phyloP scores from a whole-genome alignment of 306 rosid genomes.

The Albizia julibrissin region DNA sequence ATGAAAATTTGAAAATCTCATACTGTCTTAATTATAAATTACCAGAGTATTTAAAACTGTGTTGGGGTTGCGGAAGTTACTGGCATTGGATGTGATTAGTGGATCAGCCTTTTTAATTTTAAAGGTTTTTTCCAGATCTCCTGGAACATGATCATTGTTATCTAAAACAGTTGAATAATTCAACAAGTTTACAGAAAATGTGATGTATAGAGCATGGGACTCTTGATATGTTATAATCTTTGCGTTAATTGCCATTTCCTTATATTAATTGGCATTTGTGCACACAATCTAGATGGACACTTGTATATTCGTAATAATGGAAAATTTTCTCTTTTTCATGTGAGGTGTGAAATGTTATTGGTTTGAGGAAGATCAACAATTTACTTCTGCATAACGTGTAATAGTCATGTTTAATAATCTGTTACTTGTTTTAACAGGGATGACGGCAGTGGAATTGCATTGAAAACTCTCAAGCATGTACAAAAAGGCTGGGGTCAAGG shows the following conservation, averaged over 20 bases:
- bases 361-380: neutral
- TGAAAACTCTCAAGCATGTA: neutral
- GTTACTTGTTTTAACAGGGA: neutral
- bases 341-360: constrained; percentile 20
- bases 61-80: neutral
- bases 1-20: neutral
- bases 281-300: constrained; percentile 12
- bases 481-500: constrained; percentile 5
- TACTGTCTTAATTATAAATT: neutral
- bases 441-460: neutral
- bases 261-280: constrained; percentile 14
- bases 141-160: neutral
- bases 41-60: neutral
- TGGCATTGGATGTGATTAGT: neutral
- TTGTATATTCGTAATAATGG: no score
- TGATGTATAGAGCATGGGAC: neutral
- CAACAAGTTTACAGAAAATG: constrained; percentile 16
- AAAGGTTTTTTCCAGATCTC: neutral
- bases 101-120: neutral
- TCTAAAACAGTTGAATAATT: neutral
- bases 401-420: constrained; percentile 30
- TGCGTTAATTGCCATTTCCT: constrained; percentile 13
- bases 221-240: neutral
- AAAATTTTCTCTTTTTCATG: no score
- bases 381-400: neutral